phyloP scores from a whole-genome alignment of 2,329 filamentous ascomycete species.

The Neoscytalidium dimidiatum region DNA sequence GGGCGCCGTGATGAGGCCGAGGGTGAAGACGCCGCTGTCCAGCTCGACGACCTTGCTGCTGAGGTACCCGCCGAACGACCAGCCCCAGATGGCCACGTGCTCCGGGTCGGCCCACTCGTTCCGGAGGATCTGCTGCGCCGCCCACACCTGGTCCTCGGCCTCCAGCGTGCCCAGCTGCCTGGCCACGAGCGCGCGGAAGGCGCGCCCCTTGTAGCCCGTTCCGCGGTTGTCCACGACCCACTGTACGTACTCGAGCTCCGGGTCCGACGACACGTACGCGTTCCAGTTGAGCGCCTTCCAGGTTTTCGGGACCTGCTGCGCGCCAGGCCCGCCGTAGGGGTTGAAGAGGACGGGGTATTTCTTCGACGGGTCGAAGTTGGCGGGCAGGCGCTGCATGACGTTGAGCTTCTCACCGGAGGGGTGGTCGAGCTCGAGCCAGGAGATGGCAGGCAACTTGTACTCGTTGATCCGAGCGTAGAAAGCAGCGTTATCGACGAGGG shows the following conservation, averaged over 20 bases:
- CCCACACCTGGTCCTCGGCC: conserved; percentile 68
- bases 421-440: conserved; percentile 63
- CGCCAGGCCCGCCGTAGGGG: conserved; percentile 68
- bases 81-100: conserved; percentile 68
- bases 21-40: conserved; percentile 61
- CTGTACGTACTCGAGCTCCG: conserved; percentile 67
- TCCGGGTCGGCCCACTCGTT: conserved; percentile 58
- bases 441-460: conserved; percentile 66
- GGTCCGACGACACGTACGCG: conserved; percentile 66
- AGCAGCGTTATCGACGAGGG: conserved; percentile 61
- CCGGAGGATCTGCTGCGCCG: conserved; percentile 57
- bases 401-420: conserved; percentile 64
- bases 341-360: conserved; percentile 69
- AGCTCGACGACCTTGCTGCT: conserved; percentile 66
- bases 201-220: conserved; percentile 64
- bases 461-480: conserved; percentile 58
- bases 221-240: conserved; percentile 70
- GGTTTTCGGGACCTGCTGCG: conserved; percentile 61
- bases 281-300: conserved; percentile 61
- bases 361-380: conserved; percentile 63
- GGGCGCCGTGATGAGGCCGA: conserved; percentile 65
- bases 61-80: conserved; percentile 69
- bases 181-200: conserved; percentile 61
- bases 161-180: conserved; percentile 64
- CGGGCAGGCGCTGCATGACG: conserved; percentile 65